Percentiles rank a stretch among this genome's conserved stretches.
Conservation (phyloP, 208 protist genomes). For the Wallacemonas rigidus region DNA sequence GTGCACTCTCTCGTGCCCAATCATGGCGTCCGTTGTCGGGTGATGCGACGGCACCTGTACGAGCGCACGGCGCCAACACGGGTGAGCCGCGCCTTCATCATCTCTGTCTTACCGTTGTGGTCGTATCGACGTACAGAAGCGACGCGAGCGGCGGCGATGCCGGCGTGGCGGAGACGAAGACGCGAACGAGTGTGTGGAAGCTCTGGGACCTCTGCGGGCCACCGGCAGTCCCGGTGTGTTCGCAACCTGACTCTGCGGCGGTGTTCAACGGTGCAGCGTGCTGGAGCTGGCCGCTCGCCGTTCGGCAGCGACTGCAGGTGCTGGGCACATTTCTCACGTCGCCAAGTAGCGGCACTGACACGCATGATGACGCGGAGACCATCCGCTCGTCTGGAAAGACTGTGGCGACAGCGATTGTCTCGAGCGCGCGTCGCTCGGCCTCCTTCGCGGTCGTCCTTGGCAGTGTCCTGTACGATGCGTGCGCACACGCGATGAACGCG, state of each 20-base stretch:
- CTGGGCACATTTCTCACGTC: background rate
- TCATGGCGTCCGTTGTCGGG: slow-evolving; percentile 13
- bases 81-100: background rate
- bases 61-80: background rate
- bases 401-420: background rate
- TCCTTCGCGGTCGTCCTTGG: slow-evolving; percentile 34
- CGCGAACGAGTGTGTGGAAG: slow-evolving; percentile 18
- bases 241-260: background rate
- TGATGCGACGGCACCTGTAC: background rate
- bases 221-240: background rate
- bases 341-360: background rate
- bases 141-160: background rate
- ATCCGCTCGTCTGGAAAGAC: background rate
- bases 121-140: background rate
- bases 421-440: slow-evolving; percentile 18
- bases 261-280: background rate
- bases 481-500: slow-evolving; percentile 34
- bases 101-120: slow-evolving; percentile 6
- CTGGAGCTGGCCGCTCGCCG: slow-evolving; percentile 10
- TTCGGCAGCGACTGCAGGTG: slow-evolving; percentile 17
- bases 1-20: slow-evolving; percentile 20
- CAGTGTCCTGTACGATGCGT: slow-evolving; percentile 25
- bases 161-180: too few relatives aligned
- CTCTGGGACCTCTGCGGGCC: slow-evolving; percentile 25
- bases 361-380: background rate